Conservation (phyloP, 176 grass and related monocot genomes). For the Carex cristatella region DNA sequence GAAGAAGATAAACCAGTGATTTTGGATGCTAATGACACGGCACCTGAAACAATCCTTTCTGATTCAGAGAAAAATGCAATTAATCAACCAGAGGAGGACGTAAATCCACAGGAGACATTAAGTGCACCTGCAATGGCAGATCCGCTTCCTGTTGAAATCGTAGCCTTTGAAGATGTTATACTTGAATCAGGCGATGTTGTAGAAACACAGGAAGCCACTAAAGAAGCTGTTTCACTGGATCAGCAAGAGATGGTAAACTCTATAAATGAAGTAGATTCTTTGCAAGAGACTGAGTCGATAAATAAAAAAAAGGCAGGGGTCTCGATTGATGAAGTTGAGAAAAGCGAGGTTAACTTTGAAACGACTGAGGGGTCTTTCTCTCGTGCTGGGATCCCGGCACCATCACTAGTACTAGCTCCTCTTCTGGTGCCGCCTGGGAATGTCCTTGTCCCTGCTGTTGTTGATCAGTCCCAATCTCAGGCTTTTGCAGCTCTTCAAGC, state of each 20-base stretch:
- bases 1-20: slow-evolving; percentile 15
- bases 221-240: neutral
- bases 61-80: neutral
- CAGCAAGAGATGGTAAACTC: neutral
- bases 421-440: slow-evolving; percentile 51
- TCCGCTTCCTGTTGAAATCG: slow-evolving; percentile 26
- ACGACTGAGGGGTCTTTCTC: slow-evolving; percentile 35
- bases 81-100: slow-evolving; percentile 25
- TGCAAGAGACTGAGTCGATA: neutral
- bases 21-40: slow-evolving; percentile 7
- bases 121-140: slow-evolving; percentile 31
- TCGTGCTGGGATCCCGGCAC: slow-evolving; percentile 67
- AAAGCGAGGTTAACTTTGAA: slow-evolving; percentile 20
- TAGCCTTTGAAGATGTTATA: slow-evolving; percentile 24
- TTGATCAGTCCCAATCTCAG: slow-evolving; percentile 71
- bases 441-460: slow-evolving; percentile 61
- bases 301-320: slow-evolving; percentile 9
- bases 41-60: neutral
- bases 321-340: slow-evolving; percentile 24
- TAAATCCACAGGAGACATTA: slow-evolving; percentile 26
- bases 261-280: slow-evolving; percentile 24
- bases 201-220: slow-evolving; percentile 10
- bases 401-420: slow-evolving; percentile 46
- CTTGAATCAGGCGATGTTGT: slow-evolving; percentile 45
- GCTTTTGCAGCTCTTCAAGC: slow-evolving; percentile 62